Evolutionary conservation across 2,329 filamentous ascomycete species (phyloP).

Genomic region (Ophiostoma perfectum): DNA sequence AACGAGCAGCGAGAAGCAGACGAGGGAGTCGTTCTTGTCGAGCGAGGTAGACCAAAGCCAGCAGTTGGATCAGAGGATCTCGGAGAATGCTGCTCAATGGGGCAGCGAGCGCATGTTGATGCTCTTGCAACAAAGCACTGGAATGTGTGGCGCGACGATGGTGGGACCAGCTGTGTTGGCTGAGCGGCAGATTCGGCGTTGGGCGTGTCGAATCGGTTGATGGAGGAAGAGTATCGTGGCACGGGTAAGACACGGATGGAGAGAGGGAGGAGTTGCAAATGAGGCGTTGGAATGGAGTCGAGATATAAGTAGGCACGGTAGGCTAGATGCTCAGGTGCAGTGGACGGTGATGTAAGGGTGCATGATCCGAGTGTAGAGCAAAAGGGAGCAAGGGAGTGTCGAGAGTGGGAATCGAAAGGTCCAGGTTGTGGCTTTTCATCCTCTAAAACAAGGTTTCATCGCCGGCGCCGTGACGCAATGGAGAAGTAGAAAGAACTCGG

Average conservation of each 20-base stretch:
- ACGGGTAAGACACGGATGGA: constrained; percentile 9
- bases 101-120: constrained; percentile 19
- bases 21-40: too few species aligned
- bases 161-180: background rate
- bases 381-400: background rate
- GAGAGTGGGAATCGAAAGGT: background rate
- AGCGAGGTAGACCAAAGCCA: background rate
- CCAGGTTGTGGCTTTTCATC: constrained; percentile 15
- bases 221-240: background rate
- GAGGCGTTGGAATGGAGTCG: background rate
- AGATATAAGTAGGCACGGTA: background rate
- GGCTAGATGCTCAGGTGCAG: background rate
- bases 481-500: constrained; percentile 7
- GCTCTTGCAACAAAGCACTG: background rate
- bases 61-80: background rate
- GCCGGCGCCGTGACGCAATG: constrained; percentile 23
- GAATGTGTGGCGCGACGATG: constrained; percentile 2
- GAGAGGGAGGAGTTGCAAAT: background rate
- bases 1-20: constrained; percentile 3
- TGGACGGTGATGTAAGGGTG: constrained; percentile 2
- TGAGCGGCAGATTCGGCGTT: background rate
- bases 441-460: constrained; percentile 22
- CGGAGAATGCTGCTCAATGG: constrained; percentile 13
- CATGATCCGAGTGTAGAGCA: background rate
- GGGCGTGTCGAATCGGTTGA: background rate